Base-by-base conservation (phyloP, 805 yeast genomes). In the Barnettozyma salicaria region DNA sequence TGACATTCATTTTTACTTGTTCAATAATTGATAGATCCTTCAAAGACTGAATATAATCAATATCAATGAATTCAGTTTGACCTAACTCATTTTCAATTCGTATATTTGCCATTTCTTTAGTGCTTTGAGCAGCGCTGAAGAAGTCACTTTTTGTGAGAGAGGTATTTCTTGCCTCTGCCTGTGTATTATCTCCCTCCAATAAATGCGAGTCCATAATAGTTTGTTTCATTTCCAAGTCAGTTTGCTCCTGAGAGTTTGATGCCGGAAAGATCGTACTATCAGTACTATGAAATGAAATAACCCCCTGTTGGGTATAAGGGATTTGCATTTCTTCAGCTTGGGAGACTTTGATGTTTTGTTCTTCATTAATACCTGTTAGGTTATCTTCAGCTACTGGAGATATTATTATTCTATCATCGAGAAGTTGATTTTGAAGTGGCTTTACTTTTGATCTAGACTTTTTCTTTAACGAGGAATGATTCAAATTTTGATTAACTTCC, bases 21-120 rank as follows among this genome's bases (percentile, higher is more conserved):
- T 63, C 69, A 3, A 66, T 64, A 13, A 66, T 55, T 0, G 65
- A 63, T 14, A 67, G 36, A 34, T 63, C 52, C 10, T 52, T 46
- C 10, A 66, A 45, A 14, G 49, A 40, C 11, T 53, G 53, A 7
- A 60, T 50, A 2, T 65, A 60, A 2, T 52, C 58, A 4, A 33
- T 36, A 8, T 45, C 46, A 19, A 34, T 19, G 14, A 17, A 13
- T 11, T 39, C 41, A 27, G 33, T 43, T 4, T 40, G 10, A 3
- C 51, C 52, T 3, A 45, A 16, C 13, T 49, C 43, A 2, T 43
- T 35, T n/a, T 43, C 38, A 13, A 47, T 32, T 22, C 55, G 42
- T 20, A 42, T 47, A 30, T 49, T 46, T 1, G 55, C 56, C 5
- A 40, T 31, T 9, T 40, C 38, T 24, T 52, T 53, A 5, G 54